These are phyloP conservation scores for Claviceps sp. DNA, from an alignment of 2,329 filamentous ascomycete genomes.

Conservation along the genomic window DNA sequence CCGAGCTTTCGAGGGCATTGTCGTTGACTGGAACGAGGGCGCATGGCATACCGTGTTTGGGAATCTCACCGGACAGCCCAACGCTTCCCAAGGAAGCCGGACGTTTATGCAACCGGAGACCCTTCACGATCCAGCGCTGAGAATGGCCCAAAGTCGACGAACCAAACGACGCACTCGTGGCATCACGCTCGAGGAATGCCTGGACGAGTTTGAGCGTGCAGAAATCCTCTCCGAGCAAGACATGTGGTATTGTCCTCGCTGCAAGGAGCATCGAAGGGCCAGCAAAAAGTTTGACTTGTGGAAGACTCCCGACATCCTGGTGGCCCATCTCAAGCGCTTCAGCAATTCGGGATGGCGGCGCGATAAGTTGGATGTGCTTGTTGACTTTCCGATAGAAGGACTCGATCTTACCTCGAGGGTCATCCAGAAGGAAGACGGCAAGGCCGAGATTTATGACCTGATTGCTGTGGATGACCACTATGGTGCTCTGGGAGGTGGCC, in stretches of 20 bases:
- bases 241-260: constrained; percentile 93
- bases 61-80: constrained; percentile 15
- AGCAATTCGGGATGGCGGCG: constrained; percentile 69
- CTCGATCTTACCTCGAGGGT: constrained; percentile 73
- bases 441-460: constrained; percentile 77
- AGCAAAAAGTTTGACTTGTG: constrained; percentile 96
- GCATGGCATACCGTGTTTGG: constrained; percentile 61
- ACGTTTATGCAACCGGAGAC: constrained; percentile 42
- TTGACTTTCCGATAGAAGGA: constrained; percentile 83
- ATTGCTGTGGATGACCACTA: constrained; percentile 95
- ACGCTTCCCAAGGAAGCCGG: constrained; percentile 42
- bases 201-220: constrained; percentile 87
- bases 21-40: constrained; percentile 71
- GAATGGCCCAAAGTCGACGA: constrained; percentile 48
- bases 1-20: constrained; percentile 67
- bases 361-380: constrained; percentile 81
- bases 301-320: constrained; percentile 89
- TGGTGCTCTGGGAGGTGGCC: constrained; percentile 82
- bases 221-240: constrained; percentile 91
- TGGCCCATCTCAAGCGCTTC: constrained; percentile 92
- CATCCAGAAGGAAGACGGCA: constrained; percentile 65
- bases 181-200: constrained; percentile 75
- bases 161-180: constrained; percentile 44
- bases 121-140: constrained; percentile 50
- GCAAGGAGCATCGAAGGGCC: constrained; percentile 84